Percentiles rank a stretch among this genome's conserved stretches.
Conservation (phyloP, 306 rosid species). For the Begonia peltatifolia region DNA sequence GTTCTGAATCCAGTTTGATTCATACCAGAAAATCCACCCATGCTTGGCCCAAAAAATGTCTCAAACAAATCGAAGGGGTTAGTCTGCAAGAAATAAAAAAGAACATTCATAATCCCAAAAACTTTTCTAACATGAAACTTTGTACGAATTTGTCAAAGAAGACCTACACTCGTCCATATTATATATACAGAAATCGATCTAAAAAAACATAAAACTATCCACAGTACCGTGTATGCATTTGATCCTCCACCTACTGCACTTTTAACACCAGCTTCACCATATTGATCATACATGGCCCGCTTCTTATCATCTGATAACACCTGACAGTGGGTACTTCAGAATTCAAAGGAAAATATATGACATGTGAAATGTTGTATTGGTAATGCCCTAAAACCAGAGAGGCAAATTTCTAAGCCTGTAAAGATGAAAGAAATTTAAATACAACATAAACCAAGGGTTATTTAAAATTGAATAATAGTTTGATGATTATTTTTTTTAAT, state of each 20-base stretch:
- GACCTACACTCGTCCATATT: no score
- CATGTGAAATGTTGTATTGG: slow-evolving; percentile 13
- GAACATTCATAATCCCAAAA: slow-evolving; percentile 3
- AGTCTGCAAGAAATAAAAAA: slow-evolving; percentile 39
- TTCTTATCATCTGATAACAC: slow-evolving; percentile 97
- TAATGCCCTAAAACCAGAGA: not conserved
- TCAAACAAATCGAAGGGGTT: slow-evolving; percentile 96
- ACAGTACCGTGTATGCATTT: slow-evolving; percentile 72
- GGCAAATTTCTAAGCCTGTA: no score
- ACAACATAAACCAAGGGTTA: no score
- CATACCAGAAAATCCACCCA: slow-evolving; percentile 80
- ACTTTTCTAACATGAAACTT: slow-evolving; percentile 1
- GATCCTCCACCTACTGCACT: slow-evolving; percentile 77
- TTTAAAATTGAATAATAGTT: no score
- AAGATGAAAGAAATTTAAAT: no score
- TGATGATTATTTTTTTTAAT: no score
- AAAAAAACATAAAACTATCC: slow-evolving; percentile 1
- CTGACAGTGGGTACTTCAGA: slow-evolving; percentile 67
- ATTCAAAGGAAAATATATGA: slow-evolving; percentile 42
- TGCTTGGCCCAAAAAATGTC: slow-evolving; percentile 81
- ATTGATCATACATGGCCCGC: slow-evolving; percentile 91
- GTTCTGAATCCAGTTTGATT: slow-evolving; percentile 71
- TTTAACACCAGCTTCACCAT: slow-evolving; percentile 94
- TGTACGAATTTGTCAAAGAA: no score
- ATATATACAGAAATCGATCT: no score